A percentile compares a stretch with the other conserved stretches of the same genome.
Conservation (phyloP, 306 rosid genomes). For the Acacia melanoxylon region DNA sequence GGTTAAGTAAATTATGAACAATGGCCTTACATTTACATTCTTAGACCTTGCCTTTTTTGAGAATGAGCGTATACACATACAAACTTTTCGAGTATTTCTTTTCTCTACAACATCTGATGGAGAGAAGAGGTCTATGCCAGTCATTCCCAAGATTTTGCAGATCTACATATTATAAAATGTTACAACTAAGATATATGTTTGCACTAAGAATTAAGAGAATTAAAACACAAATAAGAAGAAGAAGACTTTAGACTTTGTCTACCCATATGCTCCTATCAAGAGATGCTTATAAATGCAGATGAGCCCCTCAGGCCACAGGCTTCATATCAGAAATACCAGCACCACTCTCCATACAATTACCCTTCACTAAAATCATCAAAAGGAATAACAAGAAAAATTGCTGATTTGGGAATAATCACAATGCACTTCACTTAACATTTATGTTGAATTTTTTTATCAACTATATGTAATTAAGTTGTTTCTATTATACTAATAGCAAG, state of each 20-base stretch:
- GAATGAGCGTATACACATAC: conserved; percentile 61
- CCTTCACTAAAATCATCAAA: not conserved
- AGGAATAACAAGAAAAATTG: not conserved
- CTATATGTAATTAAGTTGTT: not conserved
- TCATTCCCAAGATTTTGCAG: conserved; percentile 56
- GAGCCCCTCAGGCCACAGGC: not conserved
- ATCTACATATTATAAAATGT: conserved; percentile 37
- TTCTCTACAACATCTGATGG: conserved; percentile 67
- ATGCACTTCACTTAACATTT: not conserved
- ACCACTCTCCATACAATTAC: conserved; percentile 1
- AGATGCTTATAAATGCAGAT: not conserved
- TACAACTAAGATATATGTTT: conserved; percentile 7
- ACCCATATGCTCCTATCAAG: not conserved
- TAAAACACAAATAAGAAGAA: conserved; percentile 12
- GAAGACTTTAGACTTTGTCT: conserved; percentile 9
- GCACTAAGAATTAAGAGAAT: conserved; percentile 10
- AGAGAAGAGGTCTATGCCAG: conserved; percentile 57
- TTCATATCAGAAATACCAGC: conserved; percentile 7
- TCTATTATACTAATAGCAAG: not conserved
- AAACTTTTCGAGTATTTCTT: conserved; percentile 50
- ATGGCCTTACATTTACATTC: conserved; percentile 41
- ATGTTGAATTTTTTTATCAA: not conserved
- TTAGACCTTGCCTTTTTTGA: conserved; percentile 47
- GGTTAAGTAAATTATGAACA: conserved; percentile 9
- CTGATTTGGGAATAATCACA: not conserved